Evolutionary conservation across 371 early-diverging fungal species (phyloP), one percentile per base, ranked within the genome.

Genomic region (Syncephalastrum sp.): DNA sequence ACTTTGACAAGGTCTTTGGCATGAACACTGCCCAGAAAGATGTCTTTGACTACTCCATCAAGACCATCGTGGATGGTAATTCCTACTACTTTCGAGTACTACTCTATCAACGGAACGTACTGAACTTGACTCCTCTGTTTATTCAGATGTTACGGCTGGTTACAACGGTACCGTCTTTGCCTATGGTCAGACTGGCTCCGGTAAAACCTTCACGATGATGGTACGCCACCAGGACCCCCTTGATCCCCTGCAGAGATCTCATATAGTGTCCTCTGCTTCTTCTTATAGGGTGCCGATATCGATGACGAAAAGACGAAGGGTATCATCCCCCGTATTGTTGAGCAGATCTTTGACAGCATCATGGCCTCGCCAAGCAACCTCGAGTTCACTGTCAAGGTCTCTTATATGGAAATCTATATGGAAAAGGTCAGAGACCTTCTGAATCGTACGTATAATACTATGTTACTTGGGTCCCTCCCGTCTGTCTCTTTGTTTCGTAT

Each of bases 131-230:
- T 45, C 47, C 47, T 13, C 19, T 8, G n/a, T 45, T 17, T 14
- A 43, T 15, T 15, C 61, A 81, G 83, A 83, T 67, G 84, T 88
- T 43, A 83, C 86, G 58, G 83, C 85, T 54, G 90, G 90, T 66
- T 91, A 90, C 68, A 96, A 97, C 76, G 97, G 97, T 48, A 97
- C 98, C 7, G 91, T 98, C 19, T 97, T 99, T 72, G 97, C 96
- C 27, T 99, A 96, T 72, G 97, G 97, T 61, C 97, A 96, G 70
- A 96, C 95, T 5, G 97, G 98, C 51, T 88, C 91, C 50, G 99
- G 99, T 65, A 99, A 99, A 82, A 99, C 99, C 5, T 92, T 92
- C 74, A 99, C 99, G 16, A 98, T 99, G 98, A 94, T 96, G 95
- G 91, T 87, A 79, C 27, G 42, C 47, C 10, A 45, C 33, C n/a